phyloP scores from a whole-genome alignment of 257 asterid genomes.

The Nicotiana attenuata region DNA sequence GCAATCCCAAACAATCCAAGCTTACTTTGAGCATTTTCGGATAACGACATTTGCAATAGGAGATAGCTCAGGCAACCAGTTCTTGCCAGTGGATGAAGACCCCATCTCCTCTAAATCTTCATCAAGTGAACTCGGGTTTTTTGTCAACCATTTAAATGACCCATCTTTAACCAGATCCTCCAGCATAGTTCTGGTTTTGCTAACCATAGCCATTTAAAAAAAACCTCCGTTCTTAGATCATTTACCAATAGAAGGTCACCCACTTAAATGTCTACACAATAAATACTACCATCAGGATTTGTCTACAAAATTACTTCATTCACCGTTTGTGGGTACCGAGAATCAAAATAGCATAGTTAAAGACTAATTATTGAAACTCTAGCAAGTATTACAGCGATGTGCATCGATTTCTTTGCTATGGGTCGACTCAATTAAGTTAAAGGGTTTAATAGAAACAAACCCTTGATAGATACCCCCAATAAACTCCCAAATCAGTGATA shows the following conservation, averaged over 20 bases:
- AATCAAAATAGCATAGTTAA: background rate
- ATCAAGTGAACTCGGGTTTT: conserved; percentile 41
- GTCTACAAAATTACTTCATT: background rate
- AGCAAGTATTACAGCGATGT: background rate
- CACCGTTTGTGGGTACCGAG: background rate
- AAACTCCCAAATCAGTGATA: background rate
- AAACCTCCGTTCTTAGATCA: background rate
- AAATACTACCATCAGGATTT: background rate
- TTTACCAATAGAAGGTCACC: background rate
- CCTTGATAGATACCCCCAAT: background rate
- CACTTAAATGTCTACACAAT: background rate
- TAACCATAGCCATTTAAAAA: conserved; percentile 46
- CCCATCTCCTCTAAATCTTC: conserved; percentile 74
- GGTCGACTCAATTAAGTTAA: background rate
- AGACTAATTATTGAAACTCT: background rate
- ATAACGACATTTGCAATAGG: conserved; percentile 67
- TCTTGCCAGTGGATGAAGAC: conserved; percentile 62
- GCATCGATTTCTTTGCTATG: background rate
- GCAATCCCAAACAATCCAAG: too few species aligned
- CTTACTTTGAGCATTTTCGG: conserved; percentile 92
- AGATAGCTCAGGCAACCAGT: conserved; percentile 75
- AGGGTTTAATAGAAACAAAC: background rate
- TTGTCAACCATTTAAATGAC: conserved; percentile 83
- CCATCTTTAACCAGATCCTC: conserved; percentile 83
- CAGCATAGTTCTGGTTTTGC: conserved; percentile 59